These are phyloP conservation scores for Gentiana straminea DNA, from an alignment of 257 asterid species.

Conservation along the genomic window DNA sequence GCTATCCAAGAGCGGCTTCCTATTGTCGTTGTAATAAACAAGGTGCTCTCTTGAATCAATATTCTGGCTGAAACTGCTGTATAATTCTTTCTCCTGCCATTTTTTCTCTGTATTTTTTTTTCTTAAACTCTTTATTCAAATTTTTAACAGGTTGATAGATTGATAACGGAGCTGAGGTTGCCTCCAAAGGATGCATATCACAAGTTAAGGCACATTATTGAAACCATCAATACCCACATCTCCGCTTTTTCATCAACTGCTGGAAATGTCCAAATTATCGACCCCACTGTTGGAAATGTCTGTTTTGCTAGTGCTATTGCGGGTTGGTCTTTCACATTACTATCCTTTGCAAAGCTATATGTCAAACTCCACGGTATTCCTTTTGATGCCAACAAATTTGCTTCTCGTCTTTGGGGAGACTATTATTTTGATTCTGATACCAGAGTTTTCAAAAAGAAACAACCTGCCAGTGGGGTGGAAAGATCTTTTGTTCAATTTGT, in stretches of 20 bases:
- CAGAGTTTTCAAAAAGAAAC: conserved; percentile 75
- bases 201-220: conserved; percentile 80
- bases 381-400: conserved; percentile 85
- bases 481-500: conserved; percentile 92
- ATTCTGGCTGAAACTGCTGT: conserved; percentile 2
- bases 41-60: conserved; percentile 31
- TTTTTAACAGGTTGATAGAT: conserved; percentile 60
- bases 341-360: conserved; percentile 88
- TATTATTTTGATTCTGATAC: conserved; percentile 71
- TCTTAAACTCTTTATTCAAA: conserved; percentile 10
- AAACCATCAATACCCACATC: conserved; percentile 73
- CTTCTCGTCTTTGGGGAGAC: conserved; percentile 96
- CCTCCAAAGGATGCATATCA: conserved; percentile 99
- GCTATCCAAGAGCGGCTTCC: conserved; percentile 87
- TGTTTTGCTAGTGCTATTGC: conserved; percentile 98
- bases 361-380: conserved; percentile 91
- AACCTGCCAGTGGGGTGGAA: conserved; percentile 68
- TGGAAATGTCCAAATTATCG: conserved; percentile 75
- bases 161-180: conserved; percentile 86
- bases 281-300: conserved; percentile 79
- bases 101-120: neutral
- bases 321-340: conserved; percentile 97
- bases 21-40: conserved; percentile 76
- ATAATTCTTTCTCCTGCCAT: conserved; percentile 3
- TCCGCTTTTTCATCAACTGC: conserved; percentile 86